A percentile compares a stretch with the other conserved stretches of the same genome.
These are phyloP conservation scores for Chrysosporium keratinophilum DNA, from an alignment of 2,329 filamentous ascomycete species.

Conservation along the genomic window DNA sequence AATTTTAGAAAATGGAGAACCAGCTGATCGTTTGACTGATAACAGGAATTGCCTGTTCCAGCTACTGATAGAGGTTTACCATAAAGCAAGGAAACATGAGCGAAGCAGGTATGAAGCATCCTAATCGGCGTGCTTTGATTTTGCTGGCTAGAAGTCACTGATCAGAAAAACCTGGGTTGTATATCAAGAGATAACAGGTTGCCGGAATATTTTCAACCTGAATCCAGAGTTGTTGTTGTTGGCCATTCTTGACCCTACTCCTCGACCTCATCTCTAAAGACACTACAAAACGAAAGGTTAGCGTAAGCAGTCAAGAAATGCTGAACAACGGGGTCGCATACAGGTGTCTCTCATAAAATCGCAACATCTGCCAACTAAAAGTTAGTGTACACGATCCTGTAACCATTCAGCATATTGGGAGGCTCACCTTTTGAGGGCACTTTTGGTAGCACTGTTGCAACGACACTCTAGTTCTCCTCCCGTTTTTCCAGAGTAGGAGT, in stretches of 20 bases:
- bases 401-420: neutral
- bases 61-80: neutral
- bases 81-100: neutral
- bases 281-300: slow-evolving; percentile 16
- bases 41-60: neutral
- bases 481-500: slow-evolving; percentile 37
- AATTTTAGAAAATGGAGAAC: too few relatives aligned
- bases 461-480: slow-evolving; percentile 34
- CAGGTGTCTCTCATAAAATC: slow-evolving; percentile 42
- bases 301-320: slow-evolving; percentile 7
- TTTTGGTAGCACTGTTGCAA: slow-evolving; percentile 34
- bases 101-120: neutral
- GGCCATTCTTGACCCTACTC: too few relatives aligned
- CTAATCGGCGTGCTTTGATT: neutral
- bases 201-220: too few relatives aligned
- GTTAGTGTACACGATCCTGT: slow-evolving; percentile 15
- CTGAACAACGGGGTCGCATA: slow-evolving; percentile 23
- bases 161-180: too few relatives aligned
- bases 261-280: slow-evolving; percentile 27
- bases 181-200: too few relatives aligned
- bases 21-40: neutral
- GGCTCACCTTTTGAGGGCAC: slow-evolving; percentile 34
- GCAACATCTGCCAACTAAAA: slow-evolving; percentile 31
- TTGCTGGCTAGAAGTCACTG: neutral
- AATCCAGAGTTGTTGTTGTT: too few relatives aligned